phyloP scores from a whole-genome alignment of 2,329 filamentous ascomycete species.

The Aotearoamyces nothofagi region DNA sequence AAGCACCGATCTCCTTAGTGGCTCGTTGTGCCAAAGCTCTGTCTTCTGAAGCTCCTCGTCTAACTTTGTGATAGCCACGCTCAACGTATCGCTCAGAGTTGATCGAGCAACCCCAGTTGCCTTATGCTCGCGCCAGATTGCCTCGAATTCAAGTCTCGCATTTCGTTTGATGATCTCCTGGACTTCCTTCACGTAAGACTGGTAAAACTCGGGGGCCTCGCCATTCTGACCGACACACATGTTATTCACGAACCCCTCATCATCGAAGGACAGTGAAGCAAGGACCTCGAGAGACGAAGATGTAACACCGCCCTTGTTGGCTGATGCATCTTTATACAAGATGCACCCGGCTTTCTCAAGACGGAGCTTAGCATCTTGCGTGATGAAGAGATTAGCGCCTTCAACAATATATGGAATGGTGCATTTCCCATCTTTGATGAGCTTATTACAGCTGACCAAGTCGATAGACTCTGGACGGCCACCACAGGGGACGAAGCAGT shows the following conservation, averaged over 20 bases:
- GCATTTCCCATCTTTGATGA: conserved; percentile 82
- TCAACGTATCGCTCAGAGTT: conserved; percentile 82
- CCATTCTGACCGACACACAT: conserved; percentile 80
- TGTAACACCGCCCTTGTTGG: conserved; percentile 97
- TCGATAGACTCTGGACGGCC: conserved; percentile 95
- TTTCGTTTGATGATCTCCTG: conserved; percentile 86
- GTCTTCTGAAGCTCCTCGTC: conserved; percentile 94
- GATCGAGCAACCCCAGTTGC: conserved; percentile 66
- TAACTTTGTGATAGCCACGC: conserved; percentile 83
- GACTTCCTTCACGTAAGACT: conserved; percentile 81
- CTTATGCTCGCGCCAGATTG: conserved; percentile 91
- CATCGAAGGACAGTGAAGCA: conserved; percentile 87
- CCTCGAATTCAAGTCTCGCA: conserved; percentile 87
- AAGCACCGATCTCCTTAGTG: conserved; percentile 64
- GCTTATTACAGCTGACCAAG: conserved; percentile 67
- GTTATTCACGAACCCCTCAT: conserved; percentile 72
- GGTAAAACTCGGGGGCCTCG: conserved; percentile 76
- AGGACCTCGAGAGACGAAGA: conserved; percentile 94
- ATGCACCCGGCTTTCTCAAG: conserved; percentile 92
- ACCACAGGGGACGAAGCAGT: conserved; percentile 90
- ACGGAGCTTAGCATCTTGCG: conserved; percentile 90
- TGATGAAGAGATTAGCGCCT: conserved; percentile 96
- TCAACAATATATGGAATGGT: conserved; percentile 92
- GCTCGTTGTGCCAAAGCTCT: conserved; percentile 74
- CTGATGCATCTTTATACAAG: conserved; percentile 93